phyloP scores from a whole-genome alignment of 2,329 filamentous ascomycete species.

The Pseudogymnoascus sp. region DNA sequence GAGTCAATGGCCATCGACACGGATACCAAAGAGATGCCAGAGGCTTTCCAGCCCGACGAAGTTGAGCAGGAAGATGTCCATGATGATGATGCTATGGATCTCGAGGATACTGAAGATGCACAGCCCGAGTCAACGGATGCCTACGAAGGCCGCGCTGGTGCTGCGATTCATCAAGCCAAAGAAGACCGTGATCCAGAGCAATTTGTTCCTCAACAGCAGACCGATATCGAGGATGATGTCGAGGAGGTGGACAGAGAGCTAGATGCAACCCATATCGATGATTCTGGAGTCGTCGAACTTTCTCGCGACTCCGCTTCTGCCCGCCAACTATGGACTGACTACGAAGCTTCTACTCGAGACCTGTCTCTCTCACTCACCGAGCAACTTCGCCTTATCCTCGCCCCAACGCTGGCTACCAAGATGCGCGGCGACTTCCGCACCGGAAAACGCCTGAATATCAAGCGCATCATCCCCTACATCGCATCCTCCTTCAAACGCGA shows the following conservation, averaged over 20 bases:
- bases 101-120: slow-evolving; percentile 31
- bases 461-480: slow-evolving; percentile 98
- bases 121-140: slow-evolving; percentile 36
- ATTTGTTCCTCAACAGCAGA: slow-evolving; percentile 23
- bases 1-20: slow-evolving; percentile 81
- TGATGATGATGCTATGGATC: slow-evolving; percentile 33
- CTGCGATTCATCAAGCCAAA: slow-evolving; percentile 41
- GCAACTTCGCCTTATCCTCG: slow-evolving; percentile 89
- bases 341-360: slow-evolving; percentile 75
- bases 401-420: slow-evolving; percentile 89
- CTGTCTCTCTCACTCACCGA: slow-evolving; percentile 86
- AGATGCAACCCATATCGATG: slow-evolving; percentile 60
- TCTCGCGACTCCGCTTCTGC: slow-evolving; percentile 45
- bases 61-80: slow-evolving; percentile 39
- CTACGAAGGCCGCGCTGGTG: slow-evolving; percentile 50
- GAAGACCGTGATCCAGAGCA: slow-evolving; percentile 36
- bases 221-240: slow-evolving; percentile 30
- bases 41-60: slow-evolving; percentile 35
- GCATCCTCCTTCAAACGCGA: slow-evolving; percentile 97
- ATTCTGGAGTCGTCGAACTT: slow-evolving; percentile 13
- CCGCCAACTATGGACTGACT: slow-evolving; percentile 71
- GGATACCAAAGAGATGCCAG: slow-evolving; percentile 50
- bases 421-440: slow-evolving; percentile 95
- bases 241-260: slow-evolving; percentile 46
- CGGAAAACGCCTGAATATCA: slow-evolving; percentile 97